A percentile compares a stretch with the other conserved stretches of the same genome.
Conservation (phyloP, 306 rosid genomes). For the Mucuna pruriens region DNA sequence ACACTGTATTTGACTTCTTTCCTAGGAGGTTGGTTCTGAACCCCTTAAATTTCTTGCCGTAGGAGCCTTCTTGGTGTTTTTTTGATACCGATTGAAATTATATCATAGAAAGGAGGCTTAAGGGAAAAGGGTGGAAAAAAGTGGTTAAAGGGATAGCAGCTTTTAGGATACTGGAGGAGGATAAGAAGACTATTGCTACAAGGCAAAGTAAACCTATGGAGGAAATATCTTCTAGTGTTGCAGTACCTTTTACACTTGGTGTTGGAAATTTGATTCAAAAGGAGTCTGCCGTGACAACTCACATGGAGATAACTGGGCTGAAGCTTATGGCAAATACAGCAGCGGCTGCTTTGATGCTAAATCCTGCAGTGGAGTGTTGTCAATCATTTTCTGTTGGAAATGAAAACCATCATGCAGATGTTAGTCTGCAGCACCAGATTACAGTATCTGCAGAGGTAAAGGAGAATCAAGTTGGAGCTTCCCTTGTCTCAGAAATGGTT, state of each 20-base stretch:
- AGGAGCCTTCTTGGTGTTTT: constrained; percentile 41
- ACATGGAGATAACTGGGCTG: constrained; percentile 65
- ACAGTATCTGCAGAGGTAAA: constrained; percentile 45
- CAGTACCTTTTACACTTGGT: constrained; percentile 70
- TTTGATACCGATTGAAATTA: constrained; percentile 41
- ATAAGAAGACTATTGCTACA: constrained; percentile 43
- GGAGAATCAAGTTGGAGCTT: constrained; percentile 48
- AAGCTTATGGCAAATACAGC: constrained; percentile 69
- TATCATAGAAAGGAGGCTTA: constrained; percentile 44
- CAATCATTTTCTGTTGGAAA: constrained; percentile 49
- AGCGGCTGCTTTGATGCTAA: constrained; percentile 59
- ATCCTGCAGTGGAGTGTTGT: constrained; percentile 45
- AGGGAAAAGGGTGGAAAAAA: constrained; percentile 33
- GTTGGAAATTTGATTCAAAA: constrained; percentile 66
- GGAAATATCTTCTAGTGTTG: constrained; percentile 64
- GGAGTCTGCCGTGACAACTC: constrained; percentile 64
- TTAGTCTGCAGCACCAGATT: constrained; percentile 42
- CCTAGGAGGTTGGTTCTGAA: constrained; percentile 36
- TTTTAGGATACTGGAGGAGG: constrained; percentile 40
- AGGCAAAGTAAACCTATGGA: constrained; percentile 59
- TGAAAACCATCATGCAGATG: constrained; percentile 40
- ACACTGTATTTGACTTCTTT: constrained; percentile 32
- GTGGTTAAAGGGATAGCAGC: constrained; percentile 32
- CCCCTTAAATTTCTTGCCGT: constrained; percentile 33
- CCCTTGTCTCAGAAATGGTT: constrained; percentile 49